phyloP scores from a whole-genome alignment of 495 filamentous ascomycete genomes.

The Aspergillus mulundensis region DNA sequence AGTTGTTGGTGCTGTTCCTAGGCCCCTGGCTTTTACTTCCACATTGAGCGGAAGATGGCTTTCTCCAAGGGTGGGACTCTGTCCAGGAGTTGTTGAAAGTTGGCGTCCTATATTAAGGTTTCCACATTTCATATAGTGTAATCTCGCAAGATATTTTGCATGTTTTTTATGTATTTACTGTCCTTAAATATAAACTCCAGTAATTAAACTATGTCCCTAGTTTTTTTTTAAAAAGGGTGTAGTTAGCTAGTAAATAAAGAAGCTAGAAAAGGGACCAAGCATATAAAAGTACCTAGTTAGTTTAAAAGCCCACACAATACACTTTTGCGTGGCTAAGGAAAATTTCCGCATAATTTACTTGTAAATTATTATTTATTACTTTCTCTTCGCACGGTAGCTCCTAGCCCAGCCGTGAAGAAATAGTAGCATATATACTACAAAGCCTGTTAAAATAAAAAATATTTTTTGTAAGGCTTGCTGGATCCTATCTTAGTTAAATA shows the following conservation, averaged over 20 bases:
- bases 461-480: constrained; percentile 9
- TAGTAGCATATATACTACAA: neutral
- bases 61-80: constrained; percentile 13
- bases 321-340: constrained; percentile 31
- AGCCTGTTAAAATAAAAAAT: constrained; percentile 12
- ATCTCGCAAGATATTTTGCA: constrained; percentile 23
- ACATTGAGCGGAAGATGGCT: constrained; percentile 15
- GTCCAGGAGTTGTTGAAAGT: constrained; percentile 19
- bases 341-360: constrained; percentile 25
- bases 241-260: constrained; percentile 24
- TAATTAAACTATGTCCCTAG: constrained; percentile 27
- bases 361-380: constrained; percentile 7
- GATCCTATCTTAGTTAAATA: constrained; percentile 10
- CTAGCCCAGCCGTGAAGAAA: constrained; percentile 10
- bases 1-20: neutral
- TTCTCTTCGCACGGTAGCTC: constrained; percentile 1
- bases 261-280: constrained; percentile 28
- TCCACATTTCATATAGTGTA: constrained; percentile 28
- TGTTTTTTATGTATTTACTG: constrained; percentile 18
- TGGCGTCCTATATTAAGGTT: constrained; percentile 23
- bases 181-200: constrained; percentile 32
- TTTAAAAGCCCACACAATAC: constrained; percentile 26
- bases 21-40: constrained; percentile 9
- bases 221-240: constrained; percentile 25
- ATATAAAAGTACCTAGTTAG: constrained; percentile 23